Base-by-base conservation (phyloP, 306 rosid species). In the Cucumis hystrix region DNA sequence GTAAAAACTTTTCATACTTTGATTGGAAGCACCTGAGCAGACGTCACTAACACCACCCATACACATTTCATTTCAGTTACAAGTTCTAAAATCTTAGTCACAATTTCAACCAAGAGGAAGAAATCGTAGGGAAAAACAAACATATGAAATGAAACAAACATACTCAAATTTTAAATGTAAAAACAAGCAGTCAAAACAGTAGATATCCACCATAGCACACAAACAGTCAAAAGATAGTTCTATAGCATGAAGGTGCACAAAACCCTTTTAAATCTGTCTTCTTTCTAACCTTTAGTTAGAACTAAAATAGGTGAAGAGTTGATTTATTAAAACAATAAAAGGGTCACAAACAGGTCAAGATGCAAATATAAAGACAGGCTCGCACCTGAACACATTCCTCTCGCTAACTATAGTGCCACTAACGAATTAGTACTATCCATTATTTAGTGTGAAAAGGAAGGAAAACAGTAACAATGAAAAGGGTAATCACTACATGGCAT, bases 341-440 rank as follows among this genome's bases (percentile, higher is more conserved):
- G 59, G 54, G 54, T 41, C 10, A 20, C 58, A 69, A 69, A 51
- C 17, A 69, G 40, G 56, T 45, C 57, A 69, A 6, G 9, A 45
- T 21, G 33, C 39, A 45, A 20, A 16, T 9, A 61, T 61, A 14
- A 77, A 20, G 45, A 51, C 10, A 23, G 20, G 30, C 55, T 43
- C 75, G 78, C 54, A 95, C 97, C 97, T 95, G 99, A 85, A 90
- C 77, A 92, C 91, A 82, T 92, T 85, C 74, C 97, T 89, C 59
- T 83, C 80, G 55, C 97, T 97, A 67, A 95, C 90, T 28, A 90
- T 79, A 77, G 99, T 66, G 37, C 97, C 99, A 81, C 91, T 95
- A 65, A 95, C 91, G 82, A 95, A 95, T 74, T 92, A 40, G 97
- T 90, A 81, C 92, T 95, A 82, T 95, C 99, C 7, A 39, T 39